Percentiles rank a stretch among this genome's conserved stretches.
phyloP scores from a whole-genome alignment of 805 yeast genomes.

The Ogataea dorogensis region DNA sequence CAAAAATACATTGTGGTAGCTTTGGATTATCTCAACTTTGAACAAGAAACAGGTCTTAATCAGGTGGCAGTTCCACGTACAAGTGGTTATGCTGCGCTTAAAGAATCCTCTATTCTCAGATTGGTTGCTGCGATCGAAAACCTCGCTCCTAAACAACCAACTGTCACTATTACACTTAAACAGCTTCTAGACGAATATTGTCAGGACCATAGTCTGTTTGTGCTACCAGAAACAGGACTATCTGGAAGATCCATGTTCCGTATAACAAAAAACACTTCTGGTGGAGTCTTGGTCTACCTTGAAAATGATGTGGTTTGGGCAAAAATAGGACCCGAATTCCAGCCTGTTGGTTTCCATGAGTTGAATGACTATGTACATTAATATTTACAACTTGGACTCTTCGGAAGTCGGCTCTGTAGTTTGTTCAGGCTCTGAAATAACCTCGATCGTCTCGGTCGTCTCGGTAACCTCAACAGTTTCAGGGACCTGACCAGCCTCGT shows the following conservation, averaged over 20 bases:
- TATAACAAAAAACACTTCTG: constrained; percentile 37
- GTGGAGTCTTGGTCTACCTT: constrained; percentile 45
- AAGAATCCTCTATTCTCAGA: constrained; percentile 10
- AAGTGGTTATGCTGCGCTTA: not conserved
- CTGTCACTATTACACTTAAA: constrained; percentile 49
- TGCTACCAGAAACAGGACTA: constrained; percentile 35
- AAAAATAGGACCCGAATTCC: constrained; percentile 30
- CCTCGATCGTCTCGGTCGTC: constrained; percentile 11
- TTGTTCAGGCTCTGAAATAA: constrained; percentile 5
- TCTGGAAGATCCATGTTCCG: constrained; percentile 45
- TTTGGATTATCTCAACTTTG: constrained; percentile 17
- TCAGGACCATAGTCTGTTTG: constrained; percentile 43
- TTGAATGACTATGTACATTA: constrained; percentile 17
- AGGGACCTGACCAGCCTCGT: constrained; percentile 39
- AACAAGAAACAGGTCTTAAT: constrained; percentile 10
- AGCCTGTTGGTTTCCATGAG: constrained; percentile 42
- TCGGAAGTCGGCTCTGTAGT: too few relatives aligned
- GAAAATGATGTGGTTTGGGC: constrained; percentile 62
- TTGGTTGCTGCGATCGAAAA: constrained; percentile 8
- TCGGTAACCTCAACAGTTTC: constrained; percentile 18
- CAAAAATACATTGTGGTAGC: constrained; percentile 11
- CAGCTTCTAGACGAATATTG: constrained; percentile 69
- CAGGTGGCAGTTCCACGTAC: constrained; percentile 1
- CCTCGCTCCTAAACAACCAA: constrained; percentile 21
- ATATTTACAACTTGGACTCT: constrained; percentile 11